phyloP scores from a whole-genome alignment of 768 basidiomycete species.

The Cystofilobasidium bisporidii region DNA sequence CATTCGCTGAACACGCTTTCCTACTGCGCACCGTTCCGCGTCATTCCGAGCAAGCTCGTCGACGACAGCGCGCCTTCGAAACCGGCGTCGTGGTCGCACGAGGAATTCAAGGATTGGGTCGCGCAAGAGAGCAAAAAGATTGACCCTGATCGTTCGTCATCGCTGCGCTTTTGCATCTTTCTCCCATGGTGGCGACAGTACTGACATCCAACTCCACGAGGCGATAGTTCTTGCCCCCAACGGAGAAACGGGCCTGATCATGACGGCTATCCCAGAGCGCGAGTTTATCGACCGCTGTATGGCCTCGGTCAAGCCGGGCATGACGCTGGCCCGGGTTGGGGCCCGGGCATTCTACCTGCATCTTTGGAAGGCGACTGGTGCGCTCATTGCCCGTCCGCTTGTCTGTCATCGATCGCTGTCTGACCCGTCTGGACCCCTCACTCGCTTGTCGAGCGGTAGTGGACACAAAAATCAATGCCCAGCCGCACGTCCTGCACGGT shows the following conservation, averaged over 20 bases:
- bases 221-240: conserved; percentile 12
- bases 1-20: conserved; percentile 19
- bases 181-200: background rate
- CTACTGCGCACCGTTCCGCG: conserved; percentile 14
- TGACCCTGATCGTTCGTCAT: conserved; percentile 4
- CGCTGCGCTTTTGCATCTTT: background rate
- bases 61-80: background rate
- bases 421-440: background rate
- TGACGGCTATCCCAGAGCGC: background rate
- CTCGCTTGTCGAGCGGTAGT: background rate
- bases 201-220: too few species aligned
- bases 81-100: conserved; percentile 4
- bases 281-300: background rate
- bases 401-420: background rate
- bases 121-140: background rate
- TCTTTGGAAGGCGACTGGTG: conserved; percentile 7
- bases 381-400: too few species aligned
- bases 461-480: background rate
- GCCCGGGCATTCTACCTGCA: conserved; percentile 13
- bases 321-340: background rate
- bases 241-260: conserved; percentile 15
- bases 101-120: conserved; percentile 7
- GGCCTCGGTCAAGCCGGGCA: background rate
- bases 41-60: conserved; percentile 4
- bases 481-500: conserved; percentile 9